These are phyloP conservation scores for Stephania cephalantha DNA, from an alignment of 164 flowering plant genomes.

Conservation along the genomic window DNA sequence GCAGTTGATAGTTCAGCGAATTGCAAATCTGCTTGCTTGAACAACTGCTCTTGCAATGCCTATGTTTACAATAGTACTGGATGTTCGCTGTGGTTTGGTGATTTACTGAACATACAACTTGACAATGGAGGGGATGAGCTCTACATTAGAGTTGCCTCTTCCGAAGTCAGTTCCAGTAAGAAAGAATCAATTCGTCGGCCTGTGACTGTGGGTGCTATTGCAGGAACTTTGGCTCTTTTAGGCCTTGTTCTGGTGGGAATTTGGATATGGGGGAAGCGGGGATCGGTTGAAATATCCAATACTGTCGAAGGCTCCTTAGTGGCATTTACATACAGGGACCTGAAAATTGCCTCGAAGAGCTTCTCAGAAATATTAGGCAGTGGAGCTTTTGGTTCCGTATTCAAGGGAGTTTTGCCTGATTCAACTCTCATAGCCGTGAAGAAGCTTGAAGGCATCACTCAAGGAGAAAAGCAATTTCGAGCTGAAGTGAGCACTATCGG, in stretches of 20 bases:
- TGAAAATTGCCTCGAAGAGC: slow-evolving; percentile 41
- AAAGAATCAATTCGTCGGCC: slow-evolving; percentile 8
- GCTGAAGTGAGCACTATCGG: slow-evolving; percentile 52
- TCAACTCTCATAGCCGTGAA: slow-evolving; percentile 47
- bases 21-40: slow-evolving; percentile 22
- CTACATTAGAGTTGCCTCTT: slow-evolving; percentile 17
- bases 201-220: slow-evolving; percentile 19
- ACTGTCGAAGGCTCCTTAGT: slow-evolving; percentile 34
- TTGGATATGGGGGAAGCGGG: slow-evolving; percentile 17
- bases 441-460: slow-evolving; percentile 42
- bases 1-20: slow-evolving; percentile 1
- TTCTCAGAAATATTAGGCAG: slow-evolving; percentile 49
- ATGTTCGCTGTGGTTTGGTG: slow-evolving; percentile 25
- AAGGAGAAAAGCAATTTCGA: slow-evolving; percentile 59
- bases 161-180: slow-evolving; percentile 7
- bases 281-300: slow-evolving; percentile 7
- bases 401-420: slow-evolving; percentile 43
- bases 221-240: slow-evolving; percentile 12
- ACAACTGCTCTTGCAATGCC: slow-evolving; percentile 28
- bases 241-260: slow-evolving; percentile 15
- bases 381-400: slow-evolving; percentile 62
- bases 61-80: slow-evolving; percentile 10
- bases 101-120: slow-evolving; percentile 14
- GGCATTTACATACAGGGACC: slow-evolving; percentile 35
- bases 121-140: slow-evolving; percentile 6